These are phyloP conservation scores for Mesotaenium endlicherianum DNA, from an alignment of 139 green algal genomes.

Conservation along the genomic window DNA sequence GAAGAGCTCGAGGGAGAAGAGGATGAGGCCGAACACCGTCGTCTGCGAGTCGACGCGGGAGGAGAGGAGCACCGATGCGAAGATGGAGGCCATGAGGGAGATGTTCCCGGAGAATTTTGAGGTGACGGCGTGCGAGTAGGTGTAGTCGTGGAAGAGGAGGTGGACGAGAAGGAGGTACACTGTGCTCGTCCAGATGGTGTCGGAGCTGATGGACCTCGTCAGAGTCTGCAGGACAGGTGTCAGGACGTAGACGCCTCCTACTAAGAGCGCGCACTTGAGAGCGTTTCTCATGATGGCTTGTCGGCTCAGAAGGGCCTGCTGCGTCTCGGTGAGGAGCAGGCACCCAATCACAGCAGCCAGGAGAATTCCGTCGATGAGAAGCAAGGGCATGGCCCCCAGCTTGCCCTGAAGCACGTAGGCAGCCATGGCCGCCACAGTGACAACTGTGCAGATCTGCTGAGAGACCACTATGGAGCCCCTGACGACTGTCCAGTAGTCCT, in stretches of 20 bases:
- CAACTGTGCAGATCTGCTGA: conserved; percentile 73
- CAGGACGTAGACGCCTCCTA: conserved; percentile 66
- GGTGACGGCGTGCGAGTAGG: conserved; percentile 35
- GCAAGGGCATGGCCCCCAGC: no score
- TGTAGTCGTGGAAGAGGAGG: conserved; percentile 87
- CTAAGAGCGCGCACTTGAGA: conserved; percentile 36
- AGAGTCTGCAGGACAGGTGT: conserved; percentile 75
- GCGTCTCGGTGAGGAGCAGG: no score
- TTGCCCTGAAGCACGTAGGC: no score
- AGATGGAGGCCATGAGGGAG: conserved; percentile 69
- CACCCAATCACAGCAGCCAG: no score
- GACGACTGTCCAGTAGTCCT: conserved; percentile 70
- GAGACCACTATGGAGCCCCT: conserved; percentile 62
- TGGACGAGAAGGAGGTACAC: conserved; percentile 66
- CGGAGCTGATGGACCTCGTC: conserved; percentile 69
- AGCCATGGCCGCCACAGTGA: no score
- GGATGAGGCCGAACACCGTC: conserved; percentile 69
- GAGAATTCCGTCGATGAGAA: no score
- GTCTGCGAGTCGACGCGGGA: conserved; percentile 63
- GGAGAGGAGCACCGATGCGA: conserved; percentile 76
- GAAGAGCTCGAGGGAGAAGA: conserved; percentile 66
- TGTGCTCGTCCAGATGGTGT: conserved; percentile 74
- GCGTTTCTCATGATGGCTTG: conserved; percentile 7
- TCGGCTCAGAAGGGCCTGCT: no score
- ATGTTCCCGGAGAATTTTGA: conserved; percentile 64